These are phyloP conservation scores for Cladophialophora chaetospira DNA, from an alignment of 2,329 filamentous ascomycete genomes.

Conservation along the genomic window DNA sequence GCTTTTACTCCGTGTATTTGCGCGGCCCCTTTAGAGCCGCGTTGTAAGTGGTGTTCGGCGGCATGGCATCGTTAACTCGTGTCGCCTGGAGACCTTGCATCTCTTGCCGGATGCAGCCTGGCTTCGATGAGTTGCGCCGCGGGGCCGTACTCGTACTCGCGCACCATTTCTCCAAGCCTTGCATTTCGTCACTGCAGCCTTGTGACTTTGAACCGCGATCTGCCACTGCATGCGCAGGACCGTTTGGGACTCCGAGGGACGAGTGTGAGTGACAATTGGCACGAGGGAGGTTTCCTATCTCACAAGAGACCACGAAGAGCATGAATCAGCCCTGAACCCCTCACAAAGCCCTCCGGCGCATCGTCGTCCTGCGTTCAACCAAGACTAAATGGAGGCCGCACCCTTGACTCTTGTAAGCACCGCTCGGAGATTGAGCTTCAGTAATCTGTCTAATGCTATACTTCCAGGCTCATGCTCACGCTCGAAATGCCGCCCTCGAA, in stretches of 20 bases:
- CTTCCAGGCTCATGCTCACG: constrained; percentile 80
- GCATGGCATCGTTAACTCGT: too few species aligned
- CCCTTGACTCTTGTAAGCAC: constrained; percentile 64
- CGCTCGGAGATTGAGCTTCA: constrained; percentile 6
- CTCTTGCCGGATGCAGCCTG: too few species aligned
- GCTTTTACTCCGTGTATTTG: background rate
- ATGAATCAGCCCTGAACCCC: background rate
- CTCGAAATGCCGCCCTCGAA: constrained; percentile 77
- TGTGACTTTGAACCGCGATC: background rate
- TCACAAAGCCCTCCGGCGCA: background rate
- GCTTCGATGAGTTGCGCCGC: too few species aligned
- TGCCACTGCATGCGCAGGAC: too few species aligned
- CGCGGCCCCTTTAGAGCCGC: background rate
- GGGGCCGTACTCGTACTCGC: too few species aligned
- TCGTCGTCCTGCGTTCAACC: constrained; percentile 1
- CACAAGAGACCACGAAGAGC: background rate
- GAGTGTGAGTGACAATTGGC: too few species aligned
- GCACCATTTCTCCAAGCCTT: background rate
- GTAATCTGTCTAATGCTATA: constrained; percentile 13
- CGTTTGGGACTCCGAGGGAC: too few species aligned
- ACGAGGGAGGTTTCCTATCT: too few species aligned
- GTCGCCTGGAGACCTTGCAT: too few species aligned
- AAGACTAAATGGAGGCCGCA: constrained; percentile 64
- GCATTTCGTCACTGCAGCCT: constrained; percentile 8
- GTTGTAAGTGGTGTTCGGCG: background rate